Evolutionary conservation across 164 flowering plant genomes (phyloP).

Genomic region (Vitis labrusca): DNA sequence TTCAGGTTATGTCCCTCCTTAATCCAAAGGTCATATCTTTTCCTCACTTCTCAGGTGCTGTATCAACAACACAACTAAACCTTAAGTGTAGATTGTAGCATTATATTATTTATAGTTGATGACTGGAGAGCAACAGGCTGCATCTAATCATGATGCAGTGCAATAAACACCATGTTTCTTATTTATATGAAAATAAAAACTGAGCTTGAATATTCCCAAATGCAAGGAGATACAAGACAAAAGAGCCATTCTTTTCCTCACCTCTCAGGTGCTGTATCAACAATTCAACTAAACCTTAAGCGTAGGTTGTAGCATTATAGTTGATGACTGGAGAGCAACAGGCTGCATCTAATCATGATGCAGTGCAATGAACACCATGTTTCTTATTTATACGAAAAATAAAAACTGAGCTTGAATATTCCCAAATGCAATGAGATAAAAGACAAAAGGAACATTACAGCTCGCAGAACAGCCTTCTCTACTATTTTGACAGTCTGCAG

Average conservation of each 20-base stretch:
- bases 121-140: too few relatives aligned
- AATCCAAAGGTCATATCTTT: too few relatives aligned
- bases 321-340: neutral
- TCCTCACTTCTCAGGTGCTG: too few relatives aligned
- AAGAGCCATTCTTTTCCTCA: conserved; percentile 14
- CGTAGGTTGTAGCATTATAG: too few relatives aligned
- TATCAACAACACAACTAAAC: too few relatives aligned
- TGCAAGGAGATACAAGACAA: neutral
- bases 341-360: neutral
- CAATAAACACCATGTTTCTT: neutral
- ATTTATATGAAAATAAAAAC: neutral
- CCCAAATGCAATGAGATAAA: neutral
- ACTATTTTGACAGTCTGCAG: conserved; percentile 41
- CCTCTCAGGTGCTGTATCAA: too few relatives aligned
- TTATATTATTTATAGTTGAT: too few relatives aligned
- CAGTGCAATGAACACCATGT: neutral
- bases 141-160: neutral
- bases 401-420: neutral
- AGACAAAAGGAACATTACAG: conserved; percentile 44
- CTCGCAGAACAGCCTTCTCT: conserved; percentile 69
- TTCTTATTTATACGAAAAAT: neutral
- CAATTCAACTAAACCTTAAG: too few relatives aligned
- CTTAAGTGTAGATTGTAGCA: too few relatives aligned
- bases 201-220: neutral
- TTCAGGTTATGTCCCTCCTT: too few relatives aligned